Evolutionary conservation across 75 land plant genomes (phyloP).

Genomic region (Azolla pinnata): DNA sequence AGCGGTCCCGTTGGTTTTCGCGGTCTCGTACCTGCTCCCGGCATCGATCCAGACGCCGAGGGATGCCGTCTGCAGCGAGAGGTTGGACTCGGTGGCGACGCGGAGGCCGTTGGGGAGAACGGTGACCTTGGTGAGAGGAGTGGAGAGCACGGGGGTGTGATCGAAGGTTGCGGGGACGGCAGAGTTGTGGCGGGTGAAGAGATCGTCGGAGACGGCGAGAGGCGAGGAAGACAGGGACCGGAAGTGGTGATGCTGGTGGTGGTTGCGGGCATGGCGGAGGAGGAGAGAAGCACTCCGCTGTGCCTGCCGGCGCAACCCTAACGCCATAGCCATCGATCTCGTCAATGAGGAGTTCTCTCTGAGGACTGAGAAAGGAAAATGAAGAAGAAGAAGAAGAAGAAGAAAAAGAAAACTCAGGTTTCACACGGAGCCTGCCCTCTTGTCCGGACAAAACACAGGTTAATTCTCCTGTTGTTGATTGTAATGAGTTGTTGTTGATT

Average conservation of each 20-base stretch:
- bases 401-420: too few species aligned
- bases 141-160: conserved; percentile 57
- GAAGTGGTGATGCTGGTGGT: neutral
- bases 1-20: conserved; percentile 81
- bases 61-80: conserved; percentile 65
- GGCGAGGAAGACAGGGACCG: neutral
- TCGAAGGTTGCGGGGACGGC: conserved; percentile 44
- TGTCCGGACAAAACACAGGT: too few species aligned
- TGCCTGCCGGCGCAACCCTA: too few species aligned
- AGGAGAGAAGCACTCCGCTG: too few species aligned
- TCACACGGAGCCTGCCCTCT: too few species aligned
- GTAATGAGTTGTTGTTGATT: too few species aligned
- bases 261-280: too few species aligned
- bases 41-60: conserved; percentile 99
- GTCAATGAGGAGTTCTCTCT: too few species aligned
- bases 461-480: too few species aligned
- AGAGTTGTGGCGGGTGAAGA: conserved; percentile 61
- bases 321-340: too few species aligned
- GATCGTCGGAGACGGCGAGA: conserved; percentile 60
- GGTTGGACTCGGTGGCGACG: conserved; percentile 75
- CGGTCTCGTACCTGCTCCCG: conserved; percentile 79
- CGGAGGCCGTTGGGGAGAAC: conserved; percentile 77
- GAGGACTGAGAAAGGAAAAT: too few species aligned
- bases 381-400: too few species aligned
- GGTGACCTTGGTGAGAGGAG: conserved; percentile 69